These are phyloP conservation scores for Silene noctiflora DNA, from an alignment of 179 eudicot genomes.

Conservation along the genomic window DNA sequence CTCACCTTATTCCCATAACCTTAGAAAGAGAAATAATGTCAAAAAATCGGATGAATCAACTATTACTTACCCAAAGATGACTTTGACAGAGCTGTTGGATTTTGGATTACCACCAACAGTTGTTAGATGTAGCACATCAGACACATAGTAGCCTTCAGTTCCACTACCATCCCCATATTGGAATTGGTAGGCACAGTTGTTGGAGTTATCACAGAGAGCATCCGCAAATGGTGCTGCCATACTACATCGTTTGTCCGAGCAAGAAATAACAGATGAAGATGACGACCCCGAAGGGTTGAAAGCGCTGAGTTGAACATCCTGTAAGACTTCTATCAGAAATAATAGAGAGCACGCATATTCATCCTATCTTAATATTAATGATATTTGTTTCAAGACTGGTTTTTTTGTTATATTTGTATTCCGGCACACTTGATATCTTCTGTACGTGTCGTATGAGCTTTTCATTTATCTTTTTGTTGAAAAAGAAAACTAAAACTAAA, in stretches of 20 bases:
- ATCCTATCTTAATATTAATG: neutral
- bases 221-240: conserved; percentile 68
- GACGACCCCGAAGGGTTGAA: conserved; percentile 71
- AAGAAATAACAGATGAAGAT: conserved; percentile 54
- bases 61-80: conserved; percentile 74
- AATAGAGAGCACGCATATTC: neutral
- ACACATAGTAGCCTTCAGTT: conserved; percentile 72
- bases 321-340: conserved; percentile 22
- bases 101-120: conserved; percentile 47
- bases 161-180: conserved; percentile 99
- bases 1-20: neutral
- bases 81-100: conserved; percentile 55
- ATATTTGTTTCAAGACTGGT: neutral
- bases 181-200: conserved; percentile 74
- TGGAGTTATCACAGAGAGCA: conserved; percentile 57
- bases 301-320: conserved; percentile 61
- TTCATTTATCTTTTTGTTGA: too few relatives aligned
- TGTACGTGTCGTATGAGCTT: too few relatives aligned
- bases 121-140: conserved; percentile 61
- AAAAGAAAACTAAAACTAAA: too few relatives aligned
- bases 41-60: neutral
- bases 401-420: neutral
- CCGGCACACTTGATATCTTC: too few relatives aligned
- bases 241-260: conserved; percentile 70
- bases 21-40: neutral